Base-by-base conservation (phyloP, 73 alveolate species). In the Halteria grandinella region DNA sequence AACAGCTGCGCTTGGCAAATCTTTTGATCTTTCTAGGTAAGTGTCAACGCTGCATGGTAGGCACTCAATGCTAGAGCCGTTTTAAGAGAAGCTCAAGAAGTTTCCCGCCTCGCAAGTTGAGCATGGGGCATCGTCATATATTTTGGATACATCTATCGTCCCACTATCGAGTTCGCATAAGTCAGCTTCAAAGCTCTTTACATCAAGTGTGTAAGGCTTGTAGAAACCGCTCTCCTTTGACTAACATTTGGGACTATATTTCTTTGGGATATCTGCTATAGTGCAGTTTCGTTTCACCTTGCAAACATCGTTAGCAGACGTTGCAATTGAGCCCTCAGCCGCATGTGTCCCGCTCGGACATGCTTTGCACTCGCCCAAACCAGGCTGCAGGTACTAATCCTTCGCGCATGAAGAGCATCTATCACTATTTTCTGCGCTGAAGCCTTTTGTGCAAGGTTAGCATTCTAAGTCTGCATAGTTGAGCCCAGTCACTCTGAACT, bases 341-440 rank as follows among this genome's bases (percentile, higher is more conserved):
- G 62, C 23, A 14, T 10, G 12, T 1, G 80, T 18, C 23, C 66
- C 66, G 14, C 47, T 43, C 2, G 80, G 80, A 28, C 80, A 66
- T 45, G 23, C 15, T 25, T 25, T 18, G 32, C 80, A 66, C 51
- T 66, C 47, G 15, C 69, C 80, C 66, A 45, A 40, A 62, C 6
- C 40, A 11, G 80, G 80, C 23, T 44, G 20, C 8, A 66, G 25
- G 52, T 27, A 73, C 36, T 45, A 11, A 41, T 73, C 59, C 55
- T 52, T 23, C 20, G 32, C 32, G 28, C 86, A 73, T 3, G 24
- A 39, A 8, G 71, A 15, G 52, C 86, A 73, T 52, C 48, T 43
- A 27, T 24, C 10, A 28, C 76, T 55, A 6, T 76, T 76, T 3
- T 20, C 39, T 23, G 15, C 21, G 32, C 73, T 54, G 34, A 17